These are phyloP conservation scores for Citrullus mucosospermus DNA, from an alignment of 306 rosid species.

Conservation along the genomic window DNA sequence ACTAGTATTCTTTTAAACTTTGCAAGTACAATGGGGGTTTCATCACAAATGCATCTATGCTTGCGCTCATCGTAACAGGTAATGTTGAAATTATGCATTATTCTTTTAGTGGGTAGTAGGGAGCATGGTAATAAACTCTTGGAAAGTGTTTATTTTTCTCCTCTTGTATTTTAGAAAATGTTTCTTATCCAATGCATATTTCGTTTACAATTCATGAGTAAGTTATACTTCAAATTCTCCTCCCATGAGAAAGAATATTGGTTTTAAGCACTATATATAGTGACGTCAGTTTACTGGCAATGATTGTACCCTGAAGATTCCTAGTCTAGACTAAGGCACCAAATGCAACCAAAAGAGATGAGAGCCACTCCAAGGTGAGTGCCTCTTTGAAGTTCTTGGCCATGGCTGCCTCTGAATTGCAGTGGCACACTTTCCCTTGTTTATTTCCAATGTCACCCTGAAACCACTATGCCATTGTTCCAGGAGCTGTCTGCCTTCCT, in stretches of 20 bases:
- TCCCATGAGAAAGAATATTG: not conserved
- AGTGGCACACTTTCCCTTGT: not conserved
- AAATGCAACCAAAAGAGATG: not conserved
- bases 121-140: not conserved
- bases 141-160: not conserved
- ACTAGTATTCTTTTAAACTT: not conserved
- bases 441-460: not conserved
- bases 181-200: not conserved
- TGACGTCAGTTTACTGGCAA: not conserved
- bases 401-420: not conserved
- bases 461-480: not conserved
- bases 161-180: not conserved
- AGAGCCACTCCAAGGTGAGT: not conserved
- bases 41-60: not conserved
- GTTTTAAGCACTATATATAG: not conserved
- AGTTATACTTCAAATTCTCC: not conserved
- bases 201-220: not conserved
- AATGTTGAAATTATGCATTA: not conserved
- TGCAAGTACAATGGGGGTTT: not conserved
- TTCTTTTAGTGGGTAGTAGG: not conserved
- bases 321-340: not conserved
- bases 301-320: not conserved
- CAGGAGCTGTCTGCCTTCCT: not conserved
- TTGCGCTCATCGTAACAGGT: not conserved
- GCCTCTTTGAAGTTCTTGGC: not conserved